Evolutionary conservation across 2,329 filamentous ascomycete genomes (phyloP), one percentile per base, ranked within the genome.

Genomic region (Fusarium mexicanum): DNA sequence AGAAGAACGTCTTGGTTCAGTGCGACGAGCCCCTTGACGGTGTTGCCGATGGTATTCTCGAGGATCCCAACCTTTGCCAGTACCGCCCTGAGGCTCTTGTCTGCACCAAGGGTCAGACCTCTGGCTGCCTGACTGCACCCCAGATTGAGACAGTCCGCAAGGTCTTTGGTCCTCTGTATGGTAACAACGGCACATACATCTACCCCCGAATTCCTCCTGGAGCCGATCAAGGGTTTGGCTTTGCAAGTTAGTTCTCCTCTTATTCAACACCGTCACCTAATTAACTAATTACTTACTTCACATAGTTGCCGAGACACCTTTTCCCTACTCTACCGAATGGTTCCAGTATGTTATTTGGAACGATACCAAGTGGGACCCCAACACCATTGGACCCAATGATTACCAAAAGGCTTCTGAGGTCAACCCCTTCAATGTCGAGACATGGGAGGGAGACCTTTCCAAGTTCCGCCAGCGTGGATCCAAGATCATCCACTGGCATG

Each of bases 11-110:
- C 6, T 61, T 85, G 17, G 79, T 77, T 29, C 87, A 90, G 74
- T 90, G 88, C 64, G 88, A 90, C 73, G 77, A 65, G 47, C 61
- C 67, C 4, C 78, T 85, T 33, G 88, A 89, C 67, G 87, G 88
- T 5, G 79, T 87, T 4, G 72, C 78, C 2, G 88, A 90, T 66
- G 84, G 83, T 11, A 86, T 89, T 64, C 81, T 90, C 53, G 86
- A 85, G 60, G 80, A 84, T 33, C 86, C 87, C 0, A 78, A 81
- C 26, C 78, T 80, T 8, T 90, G 88, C 77, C 75, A 82, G 61
- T 83, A 88, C 55, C 81, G 84, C 48, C 84, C 82, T 14, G 80
- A 83, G 29, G 75, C 79, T 6, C 80, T 87, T 4, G 79, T 83
- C 11, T 87, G 86, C 20, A 35, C 10, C 1, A 41, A 58, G 9